Evolutionary conservation across 2,329 filamentous ascomycete genomes (phyloP).

Genomic region (Fusarium sp.): DNA sequence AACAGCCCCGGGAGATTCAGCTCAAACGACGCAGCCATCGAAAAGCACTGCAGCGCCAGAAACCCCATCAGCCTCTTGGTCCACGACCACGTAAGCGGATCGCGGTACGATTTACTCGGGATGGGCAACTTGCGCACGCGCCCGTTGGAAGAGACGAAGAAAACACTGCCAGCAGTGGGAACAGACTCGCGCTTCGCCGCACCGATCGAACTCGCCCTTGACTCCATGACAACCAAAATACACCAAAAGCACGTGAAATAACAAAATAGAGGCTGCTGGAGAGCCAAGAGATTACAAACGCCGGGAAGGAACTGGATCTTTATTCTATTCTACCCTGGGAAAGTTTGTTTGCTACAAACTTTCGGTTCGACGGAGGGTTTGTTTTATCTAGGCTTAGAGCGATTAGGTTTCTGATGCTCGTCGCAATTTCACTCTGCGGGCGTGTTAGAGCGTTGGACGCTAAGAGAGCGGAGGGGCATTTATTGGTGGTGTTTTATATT

Average conservation of each 20-base stretch:
- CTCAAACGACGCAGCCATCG: conserved; percentile 4
- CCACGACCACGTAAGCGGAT: conserved; percentile 30
- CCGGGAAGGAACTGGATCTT: background rate
- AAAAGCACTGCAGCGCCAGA: conserved; percentile 8
- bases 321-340: background rate
- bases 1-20: conserved; percentile 19
- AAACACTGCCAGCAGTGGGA: conserved; percentile 37
- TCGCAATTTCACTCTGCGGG: conserved; percentile 4
- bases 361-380: background rate
- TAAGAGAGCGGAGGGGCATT: background rate
- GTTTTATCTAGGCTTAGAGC: background rate
- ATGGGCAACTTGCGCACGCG: conserved; percentile 28
- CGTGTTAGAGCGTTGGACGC: background rate
- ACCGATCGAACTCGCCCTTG: background rate
- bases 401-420: background rate
- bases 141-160: conserved; percentile 31
- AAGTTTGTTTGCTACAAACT: background rate
- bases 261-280: background rate
- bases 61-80: conserved; percentile 14
- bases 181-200: conserved; percentile 7
- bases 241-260: background rate
- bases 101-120: conserved; percentile 22
- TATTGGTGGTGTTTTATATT: conserved; percentile 7
- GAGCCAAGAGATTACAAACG: background rate
- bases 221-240: background rate